Conservation (phyloP, 1,284 basidiomycete species). For the Entoloma clypeatum region DNA sequence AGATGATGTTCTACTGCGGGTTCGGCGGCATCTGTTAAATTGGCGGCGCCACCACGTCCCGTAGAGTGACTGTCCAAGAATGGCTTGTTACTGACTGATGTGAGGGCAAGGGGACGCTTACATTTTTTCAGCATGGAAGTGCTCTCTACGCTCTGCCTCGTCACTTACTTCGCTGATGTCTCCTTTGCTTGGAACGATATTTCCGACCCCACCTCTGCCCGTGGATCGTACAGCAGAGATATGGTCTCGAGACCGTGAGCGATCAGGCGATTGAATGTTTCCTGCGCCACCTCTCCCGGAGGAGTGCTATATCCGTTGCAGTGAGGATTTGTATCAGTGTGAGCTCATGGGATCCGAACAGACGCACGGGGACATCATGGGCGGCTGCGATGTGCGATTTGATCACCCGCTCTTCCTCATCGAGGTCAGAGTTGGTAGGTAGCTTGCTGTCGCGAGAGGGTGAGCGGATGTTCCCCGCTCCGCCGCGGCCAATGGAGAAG, state of each 20-base stretch:
- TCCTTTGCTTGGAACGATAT: constrained; percentile 40
- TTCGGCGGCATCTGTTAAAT: constrained; percentile 40
- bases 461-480: constrained; percentile 74
- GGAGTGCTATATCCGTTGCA: constrained; percentile 51
- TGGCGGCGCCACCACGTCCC: constrained; percentile 67
- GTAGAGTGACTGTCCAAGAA: constrained; percentile 51
- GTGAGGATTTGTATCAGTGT: too few species aligned
- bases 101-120: constrained; percentile 27
- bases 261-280: constrained; percentile 42
- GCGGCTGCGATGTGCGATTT: constrained; percentile 35
- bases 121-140: constrained; percentile 36
- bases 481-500: constrained; percentile 71
- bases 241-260: constrained; percentile 34
- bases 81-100: neutral
- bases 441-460: constrained; percentile 52
- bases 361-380: constrained; percentile 35
- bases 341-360: too few species aligned
- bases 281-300: constrained; percentile 59
- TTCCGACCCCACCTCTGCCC: constrained; percentile 69
- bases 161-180: constrained; percentile 32
- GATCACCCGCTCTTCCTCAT: constrained; percentile 43
- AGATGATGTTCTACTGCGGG: constrained; percentile 38
- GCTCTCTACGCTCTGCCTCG: constrained; percentile 41
- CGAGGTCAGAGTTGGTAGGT: constrained; percentile 31
- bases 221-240: constrained; percentile 39